These are phyloP conservation scores for Cryphonectria japonica DNA, from an alignment of 2,329 filamentous ascomycete genomes.

Conservation along the genomic window DNA sequence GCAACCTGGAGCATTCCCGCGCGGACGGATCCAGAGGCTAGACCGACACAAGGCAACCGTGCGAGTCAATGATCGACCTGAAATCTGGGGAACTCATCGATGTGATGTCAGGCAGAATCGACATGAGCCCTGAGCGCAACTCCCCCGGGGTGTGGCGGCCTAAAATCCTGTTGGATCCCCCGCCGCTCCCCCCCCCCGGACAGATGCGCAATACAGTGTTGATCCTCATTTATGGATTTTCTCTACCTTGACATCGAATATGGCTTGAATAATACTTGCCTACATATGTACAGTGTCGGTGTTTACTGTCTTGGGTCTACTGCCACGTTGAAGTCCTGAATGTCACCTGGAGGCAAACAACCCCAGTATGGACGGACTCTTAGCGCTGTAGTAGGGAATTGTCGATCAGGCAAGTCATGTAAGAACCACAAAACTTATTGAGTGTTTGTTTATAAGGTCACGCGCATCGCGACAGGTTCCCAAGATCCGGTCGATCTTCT, in stretches of 20 bases:
- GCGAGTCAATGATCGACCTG: constrained; percentile 21
- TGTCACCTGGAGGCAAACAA: neutral
- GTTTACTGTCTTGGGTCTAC: neutral
- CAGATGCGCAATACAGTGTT: constrained; percentile 2
- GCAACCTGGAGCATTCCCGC: neutral
- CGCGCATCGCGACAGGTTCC: neutral
- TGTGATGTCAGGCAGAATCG: constrained; percentile 17
- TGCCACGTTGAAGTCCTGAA: neutral
- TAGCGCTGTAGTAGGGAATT: neutral
- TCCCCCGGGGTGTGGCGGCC: neutral
- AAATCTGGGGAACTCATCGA: constrained; percentile 22
- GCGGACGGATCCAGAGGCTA: constrained; percentile 6
- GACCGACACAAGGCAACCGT: constrained; percentile 11
- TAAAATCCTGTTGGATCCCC: neutral
- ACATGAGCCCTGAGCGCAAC: neutral
- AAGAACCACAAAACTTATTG: neutral
- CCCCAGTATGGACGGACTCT: neutral
- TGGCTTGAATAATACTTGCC: no score
- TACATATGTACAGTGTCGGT: neutral
- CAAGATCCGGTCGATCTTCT: neutral
- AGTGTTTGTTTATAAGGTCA: neutral
- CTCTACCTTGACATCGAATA: neutral
- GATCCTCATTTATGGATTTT: neutral
- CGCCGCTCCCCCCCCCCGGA: neutral
- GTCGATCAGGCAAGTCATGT: neutral